These are phyloP conservation scores for Gnomoniopsis sp. DNA, from an alignment of 2,329 filamentous ascomycete species.

Conservation along the genomic window DNA sequence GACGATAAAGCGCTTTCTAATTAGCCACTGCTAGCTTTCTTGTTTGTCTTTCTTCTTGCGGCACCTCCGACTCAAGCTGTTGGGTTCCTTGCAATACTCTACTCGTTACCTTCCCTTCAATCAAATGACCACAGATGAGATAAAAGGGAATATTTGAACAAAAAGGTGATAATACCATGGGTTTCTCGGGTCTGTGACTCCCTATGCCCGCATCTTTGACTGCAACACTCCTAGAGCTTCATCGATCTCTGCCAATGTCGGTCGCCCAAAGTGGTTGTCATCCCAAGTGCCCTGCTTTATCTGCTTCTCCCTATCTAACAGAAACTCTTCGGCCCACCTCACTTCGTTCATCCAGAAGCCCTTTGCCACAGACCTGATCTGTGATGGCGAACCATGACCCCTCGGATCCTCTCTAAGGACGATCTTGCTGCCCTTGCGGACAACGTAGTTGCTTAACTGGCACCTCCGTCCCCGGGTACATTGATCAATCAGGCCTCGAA, in stretches of 20 bases:
- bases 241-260: slow-evolving; percentile 43
- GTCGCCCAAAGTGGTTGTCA: slow-evolving; percentile 48
- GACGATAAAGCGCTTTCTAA: no score
- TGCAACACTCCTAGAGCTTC: slow-evolving; percentile 23
- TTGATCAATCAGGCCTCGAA: slow-evolving; percentile 46
- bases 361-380: slow-evolving; percentile 30
- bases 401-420: slow-evolving; percentile 30
- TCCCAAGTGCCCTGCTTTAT: slow-evolving; percentile 41
- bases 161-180: no score
- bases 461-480: slow-evolving; percentile 48
- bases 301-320: slow-evolving; percentile 37
- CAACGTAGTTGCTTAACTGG: slow-evolving; percentile 41
- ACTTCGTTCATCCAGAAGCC: slow-evolving; percentile 50
- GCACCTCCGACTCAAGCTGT: no score
- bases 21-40: no score
- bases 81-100: no score
- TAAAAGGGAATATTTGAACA: no score
- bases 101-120: no score
- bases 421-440: slow-evolving; percentile 43
- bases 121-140: no score
- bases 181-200: no score
- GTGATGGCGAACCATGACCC: slow-evolving; percentile 31
- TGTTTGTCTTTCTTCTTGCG: no score
- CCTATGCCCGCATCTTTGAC: no score
- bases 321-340: slow-evolving; percentile 43